phyloP scores from a whole-genome alignment of 2,329 filamentous ascomycete genomes.

The Fusarium sp. region DNA sequence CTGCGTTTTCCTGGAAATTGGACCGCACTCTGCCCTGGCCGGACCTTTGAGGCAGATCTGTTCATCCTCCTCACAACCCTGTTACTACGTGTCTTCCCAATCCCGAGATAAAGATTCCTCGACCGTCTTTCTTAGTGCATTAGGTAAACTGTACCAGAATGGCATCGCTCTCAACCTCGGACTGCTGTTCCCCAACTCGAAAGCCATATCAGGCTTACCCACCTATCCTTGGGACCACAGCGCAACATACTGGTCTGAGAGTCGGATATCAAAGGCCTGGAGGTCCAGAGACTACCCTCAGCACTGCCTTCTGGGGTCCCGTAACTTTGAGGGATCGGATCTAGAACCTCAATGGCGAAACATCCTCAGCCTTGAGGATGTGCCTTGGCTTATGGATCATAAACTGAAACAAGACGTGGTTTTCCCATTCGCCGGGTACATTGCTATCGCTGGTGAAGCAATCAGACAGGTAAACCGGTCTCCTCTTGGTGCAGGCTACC shows the following conservation, averaged over 20 bases:
- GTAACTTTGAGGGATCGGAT: slow-evolving; percentile 28
- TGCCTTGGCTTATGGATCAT: slow-evolving; percentile 55
- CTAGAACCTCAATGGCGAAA: slow-evolving; percentile 44
- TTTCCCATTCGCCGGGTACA: slow-evolving; percentile 40
- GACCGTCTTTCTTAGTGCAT: not conserved
- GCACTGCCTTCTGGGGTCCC: slow-evolving; percentile 54
- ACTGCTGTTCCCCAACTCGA: slow-evolving; percentile 38
- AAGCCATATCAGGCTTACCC: slow-evolving; percentile 44
- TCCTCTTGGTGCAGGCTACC: not conserved
- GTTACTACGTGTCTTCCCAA: not conserved
- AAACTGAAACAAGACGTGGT: slow-evolving; percentile 35
- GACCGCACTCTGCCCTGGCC: slow-evolving; percentile 39
- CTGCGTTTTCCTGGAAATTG: slow-evolving; percentile 38
- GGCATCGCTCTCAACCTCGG: not conserved
- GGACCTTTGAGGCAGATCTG: slow-evolving; percentile 35
- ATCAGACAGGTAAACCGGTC: not conserved
- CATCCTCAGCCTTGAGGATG: slow-evolving; percentile 35
- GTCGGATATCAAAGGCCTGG: slow-evolving; percentile 43
- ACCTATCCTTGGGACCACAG: slow-evolving; percentile 53
- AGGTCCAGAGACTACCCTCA: slow-evolving; percentile 45
- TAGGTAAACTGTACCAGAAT: slow-evolving; percentile 6
- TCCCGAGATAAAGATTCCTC: not conserved
- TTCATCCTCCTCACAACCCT: not conserved
- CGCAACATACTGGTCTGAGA: slow-evolving; percentile 50
- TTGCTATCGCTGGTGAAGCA: slow-evolving; percentile 59